A percentile compares a stretch with the other conserved stretches of the same genome.
phyloP scores from a whole-genome alignment of 768 basidiomycete genomes.

The Phaffia australis region DNA sequence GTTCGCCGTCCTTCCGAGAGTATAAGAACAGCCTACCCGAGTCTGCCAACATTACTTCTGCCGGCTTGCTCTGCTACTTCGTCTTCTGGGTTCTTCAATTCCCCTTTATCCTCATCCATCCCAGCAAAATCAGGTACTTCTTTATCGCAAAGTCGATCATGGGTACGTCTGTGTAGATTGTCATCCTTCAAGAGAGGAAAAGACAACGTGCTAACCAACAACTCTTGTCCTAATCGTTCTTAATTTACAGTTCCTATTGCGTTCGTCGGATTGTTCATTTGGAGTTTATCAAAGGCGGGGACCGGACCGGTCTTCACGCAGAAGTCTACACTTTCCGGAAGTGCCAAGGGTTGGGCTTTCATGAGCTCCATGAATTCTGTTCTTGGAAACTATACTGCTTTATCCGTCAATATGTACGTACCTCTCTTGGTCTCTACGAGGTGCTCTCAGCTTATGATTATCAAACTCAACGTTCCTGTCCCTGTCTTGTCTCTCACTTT shows the following conservation, averaged over 20 bases:
- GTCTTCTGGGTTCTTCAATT: conserved; percentile 27
- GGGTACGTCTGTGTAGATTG: too few species aligned
- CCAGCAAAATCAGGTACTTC: conserved; percentile 63
- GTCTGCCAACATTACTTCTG: conserved; percentile 29
- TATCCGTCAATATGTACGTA: conserved; percentile 43
- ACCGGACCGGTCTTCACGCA: conserved; percentile 50
- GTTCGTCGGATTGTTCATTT: conserved; percentile 63
- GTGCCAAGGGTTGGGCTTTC: conserved; percentile 64
- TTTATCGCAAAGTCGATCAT: conserved; percentile 59
- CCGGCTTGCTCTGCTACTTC: conserved; percentile 29
- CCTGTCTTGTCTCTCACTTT: neutral
- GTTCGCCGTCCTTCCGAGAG: conserved; percentile 25
- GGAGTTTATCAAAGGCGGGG: conserved; percentile 56
- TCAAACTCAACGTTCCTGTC: neutral
- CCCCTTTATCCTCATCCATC: conserved; percentile 42
- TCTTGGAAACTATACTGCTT: conserved; percentile 52
- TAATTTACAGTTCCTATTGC: conserved; percentile 46
- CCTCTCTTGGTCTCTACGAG: conserved; percentile 34
- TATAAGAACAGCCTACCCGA: conserved; percentile 32
- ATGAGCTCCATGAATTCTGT: conserved; percentile 64
- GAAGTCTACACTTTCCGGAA: conserved; percentile 48
- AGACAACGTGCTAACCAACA: too few species aligned
- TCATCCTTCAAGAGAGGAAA: too few species aligned
- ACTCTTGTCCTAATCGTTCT: too few species aligned
- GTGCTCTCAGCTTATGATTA: conserved; percentile 27